phyloP scores from a whole-genome alignment of 129 eudicot genomes.

The Chrysanthemum makinoi region DNA sequence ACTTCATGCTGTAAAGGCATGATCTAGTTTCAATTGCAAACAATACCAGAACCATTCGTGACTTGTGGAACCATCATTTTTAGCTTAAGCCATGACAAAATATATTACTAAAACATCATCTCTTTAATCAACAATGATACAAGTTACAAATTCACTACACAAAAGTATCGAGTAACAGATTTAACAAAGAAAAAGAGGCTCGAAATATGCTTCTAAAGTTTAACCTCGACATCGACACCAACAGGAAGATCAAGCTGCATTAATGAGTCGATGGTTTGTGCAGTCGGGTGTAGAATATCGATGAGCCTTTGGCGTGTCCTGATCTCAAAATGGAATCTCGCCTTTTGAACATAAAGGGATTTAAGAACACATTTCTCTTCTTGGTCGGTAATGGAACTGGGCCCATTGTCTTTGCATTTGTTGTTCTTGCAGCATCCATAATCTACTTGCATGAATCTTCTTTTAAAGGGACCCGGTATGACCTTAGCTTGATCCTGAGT shows the following conservation, averaged over 20 bases:
- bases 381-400: slow-evolving; percentile 91
- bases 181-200: slow-evolving; percentile 17
- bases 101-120: slow-evolving; percentile 20
- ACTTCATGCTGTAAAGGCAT: too few species aligned
- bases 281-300: slow-evolving; percentile 91
- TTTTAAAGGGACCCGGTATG: slow-evolving; percentile 80
- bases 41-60: not conserved
- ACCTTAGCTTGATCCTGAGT: slow-evolving; percentile 76
- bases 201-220: slow-evolving; percentile 46
- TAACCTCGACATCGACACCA: slow-evolving; percentile 95
- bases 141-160: slow-evolving; percentile 11
- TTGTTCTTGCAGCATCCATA: slow-evolving; percentile 90
- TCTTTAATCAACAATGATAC: slow-evolving; percentile 20
- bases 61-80: slow-evolving; percentile 9
- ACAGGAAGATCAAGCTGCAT: slow-evolving; percentile 94
- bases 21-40: too few species aligned
- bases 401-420: slow-evolving; percentile 87
- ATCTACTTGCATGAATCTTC: slow-evolving; percentile 98
- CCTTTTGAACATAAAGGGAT: slow-evolving; percentile 98
- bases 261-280: slow-evolving; percentile 82
- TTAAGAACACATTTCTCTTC: slow-evolving; percentile 81
- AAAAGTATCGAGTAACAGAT: too few species aligned
- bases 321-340: slow-evolving; percentile 93
- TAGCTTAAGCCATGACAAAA: slow-evolving; percentile 14
- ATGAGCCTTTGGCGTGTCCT: slow-evolving; percentile 90